Base-by-base conservation (phyloP, 2,329 filamentous ascomycete species). In the Xylariaceae sp. region DNA sequence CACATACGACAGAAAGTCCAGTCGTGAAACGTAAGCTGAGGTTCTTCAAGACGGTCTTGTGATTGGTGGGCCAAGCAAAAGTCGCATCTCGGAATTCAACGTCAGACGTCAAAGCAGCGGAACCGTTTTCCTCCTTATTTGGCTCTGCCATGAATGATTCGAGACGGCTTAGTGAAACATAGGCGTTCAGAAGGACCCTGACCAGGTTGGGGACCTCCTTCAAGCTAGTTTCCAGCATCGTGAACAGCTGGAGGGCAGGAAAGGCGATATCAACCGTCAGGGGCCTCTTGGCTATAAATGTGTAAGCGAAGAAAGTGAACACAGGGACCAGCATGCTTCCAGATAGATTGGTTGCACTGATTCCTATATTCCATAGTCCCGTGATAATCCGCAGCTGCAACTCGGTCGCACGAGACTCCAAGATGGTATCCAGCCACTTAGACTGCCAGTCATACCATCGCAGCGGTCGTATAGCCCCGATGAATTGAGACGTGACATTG, bases 121-220 rank as follows among this genome's bases (percentile, higher is more conserved):
- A 67, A 3, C 77, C 75, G 2, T 73, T 72, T 34, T 82, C 78
- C 35, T 84, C 82, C 66, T 91, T 90, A 68, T 96, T 85, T 0
- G 90, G 90, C 72, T 96, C 92, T 0, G 79, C 77, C 90, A 96
- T 95, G 74, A 95, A 96, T 18, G 83, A 81, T 68, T 96, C 89
- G 17, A 96, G 90, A 64, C 92, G 87, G 7, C 83, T 84, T 63
- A 96, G 84, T 0, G 92, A 88, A 15, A 96, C 87, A n/a, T 83
- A 86, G 0, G 91, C 89, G 67, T 96, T 95, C 64, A 95, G 81
- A 3, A 93, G 75, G 0, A 88, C 83, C 0, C 88, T 91, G 49
- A 95, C 85, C 8, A 96, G 76, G 35, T 83, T 79, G 1, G 92
- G 92, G 0, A 95, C 75, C 55, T 92, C 88, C 57, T 87, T 85